Conservation (phyloP, 202 grass and related monocot species). For the Zoysia matrella region DNA sequence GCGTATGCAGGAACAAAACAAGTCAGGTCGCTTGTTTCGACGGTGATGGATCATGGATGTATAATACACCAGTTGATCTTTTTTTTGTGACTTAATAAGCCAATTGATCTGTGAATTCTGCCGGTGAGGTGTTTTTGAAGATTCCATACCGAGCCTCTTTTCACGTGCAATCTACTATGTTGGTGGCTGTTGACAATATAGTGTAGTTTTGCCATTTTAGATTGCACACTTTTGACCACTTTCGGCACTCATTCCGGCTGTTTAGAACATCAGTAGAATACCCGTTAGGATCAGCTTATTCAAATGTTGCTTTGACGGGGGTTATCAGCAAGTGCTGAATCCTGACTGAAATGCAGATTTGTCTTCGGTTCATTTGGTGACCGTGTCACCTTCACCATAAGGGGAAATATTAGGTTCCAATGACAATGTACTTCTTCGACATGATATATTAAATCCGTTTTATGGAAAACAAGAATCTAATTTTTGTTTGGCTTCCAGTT, state of each 20-base stretch:
- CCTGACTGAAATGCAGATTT: not conserved
- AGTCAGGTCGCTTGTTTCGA: constrained; percentile 59
- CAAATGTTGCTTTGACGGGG: constrained; percentile 15
- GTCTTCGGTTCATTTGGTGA: not conserved
- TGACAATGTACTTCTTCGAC: not conserved
- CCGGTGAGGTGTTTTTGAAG: not conserved
- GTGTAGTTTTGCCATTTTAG: constrained; percentile 41
- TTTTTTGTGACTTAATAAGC: not conserved
- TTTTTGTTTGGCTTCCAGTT: not conserved
- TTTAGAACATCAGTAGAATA: not conserved
- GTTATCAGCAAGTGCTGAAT: not conserved
- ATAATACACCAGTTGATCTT: constrained; percentile 34
- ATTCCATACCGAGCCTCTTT: not conserved
- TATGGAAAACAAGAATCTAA: not conserved
- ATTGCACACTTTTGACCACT: not conserved
- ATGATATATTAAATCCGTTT: not conserved
- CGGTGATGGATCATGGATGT: constrained; percentile 50
- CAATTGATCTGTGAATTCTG: constrained; percentile 33
- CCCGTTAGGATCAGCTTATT: not conserved
- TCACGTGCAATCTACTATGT: not conserved
- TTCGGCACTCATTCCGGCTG: not conserved
- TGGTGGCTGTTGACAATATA: constrained; percentile 11
- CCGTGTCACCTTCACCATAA: not conserved
- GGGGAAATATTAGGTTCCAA: not conserved
- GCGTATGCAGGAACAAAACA: constrained; percentile 58